Evolutionary conservation across 2,329 filamentous ascomycete genomes (phyloP), one percentile per base, ranked within the genome.

Genomic region (Alternaria sp.): DNA sequence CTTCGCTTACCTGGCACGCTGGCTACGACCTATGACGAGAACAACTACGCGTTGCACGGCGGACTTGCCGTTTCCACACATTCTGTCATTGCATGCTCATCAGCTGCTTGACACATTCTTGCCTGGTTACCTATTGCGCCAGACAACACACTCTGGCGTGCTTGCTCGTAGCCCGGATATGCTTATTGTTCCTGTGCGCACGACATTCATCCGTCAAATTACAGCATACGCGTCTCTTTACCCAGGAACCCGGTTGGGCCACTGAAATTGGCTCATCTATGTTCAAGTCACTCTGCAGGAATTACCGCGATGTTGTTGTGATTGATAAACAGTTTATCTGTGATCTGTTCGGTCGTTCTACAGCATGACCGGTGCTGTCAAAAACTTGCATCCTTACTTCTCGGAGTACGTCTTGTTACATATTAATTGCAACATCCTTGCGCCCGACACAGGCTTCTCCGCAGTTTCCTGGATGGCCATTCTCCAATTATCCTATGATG

Each of bases 381-480:
- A 12, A 12, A 41, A 12, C 18, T 18, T 22, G 18, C 39, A 22
- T 41, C 39, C 22, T 22, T 7, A 9, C 39, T 41, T 5, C 9
- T 4, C 20, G 39, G 39, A 5, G 18, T 14, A 41, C 18, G 9
- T 22, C 39, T 22, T 22, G 11, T n/a, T 20, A 5, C 18, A 22
- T 41, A 41, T 12, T 12, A 6, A n/a, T 12, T 22, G 18, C 18
- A 18, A 41, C 4, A 1, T 41, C 39, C 39, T 41, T 41, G 38
- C n/a, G 38, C 9, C 38, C 38, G 38, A 39, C 6, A 53, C 6
- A 53, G 48, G 38, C 42, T 44, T 38, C 55, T 51, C 42, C 51
- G 48, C 56, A 44, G 22, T 48, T 59, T 61, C 55, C 11, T 46
- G 42, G 20, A 48, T 46, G 39, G 47, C 65, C 59, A 59, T 64